Conservation (phyloP, 768 basidiomycete genomes). For the Psilocybe subaeruginosa region DNA sequence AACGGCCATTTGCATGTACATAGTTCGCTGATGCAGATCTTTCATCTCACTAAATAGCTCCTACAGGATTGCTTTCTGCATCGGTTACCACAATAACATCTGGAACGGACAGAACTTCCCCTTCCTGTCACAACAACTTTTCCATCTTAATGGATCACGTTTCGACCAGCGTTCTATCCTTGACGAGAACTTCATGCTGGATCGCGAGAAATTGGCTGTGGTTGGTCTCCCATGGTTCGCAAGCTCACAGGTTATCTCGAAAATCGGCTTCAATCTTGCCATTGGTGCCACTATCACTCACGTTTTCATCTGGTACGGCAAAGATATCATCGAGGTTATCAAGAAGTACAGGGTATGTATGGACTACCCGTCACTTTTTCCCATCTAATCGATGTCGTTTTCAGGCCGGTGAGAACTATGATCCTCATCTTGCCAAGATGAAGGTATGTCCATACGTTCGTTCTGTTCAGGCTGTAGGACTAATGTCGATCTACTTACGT, state of each 20-base stretch:
- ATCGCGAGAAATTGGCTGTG: constrained; percentile 47
- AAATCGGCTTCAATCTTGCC: constrained; percentile 39
- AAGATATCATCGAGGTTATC: constrained; percentile 47
- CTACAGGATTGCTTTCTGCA: constrained; percentile 45
- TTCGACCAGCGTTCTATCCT: constrained; percentile 59
- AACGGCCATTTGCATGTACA: constrained; percentile 54
- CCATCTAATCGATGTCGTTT: background rate
- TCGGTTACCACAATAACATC: constrained; percentile 46
- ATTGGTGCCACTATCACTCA: constrained; percentile 55
- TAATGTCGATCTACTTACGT: no score
- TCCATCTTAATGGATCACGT: constrained; percentile 51
- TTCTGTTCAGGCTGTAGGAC: no score
- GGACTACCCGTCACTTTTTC: no score
- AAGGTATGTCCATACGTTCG: constrained; percentile 25
- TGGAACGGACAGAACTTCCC: constrained; percentile 66
- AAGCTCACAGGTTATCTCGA: constrained; percentile 44
- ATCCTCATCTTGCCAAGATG: constrained; percentile 64
- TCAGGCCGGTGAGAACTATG: constrained; percentile 39
- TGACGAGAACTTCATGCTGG: constrained; percentile 50
- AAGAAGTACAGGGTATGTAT: constrained; percentile 40
- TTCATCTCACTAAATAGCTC: background rate
- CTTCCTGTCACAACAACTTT: constrained; percentile 55
- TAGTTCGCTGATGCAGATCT: constrained; percentile 13
- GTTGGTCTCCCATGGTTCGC: constrained; percentile 53
- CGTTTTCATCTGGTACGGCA: constrained; percentile 54